Conservation (phyloP, 768 basidiomycete genomes). For the Lactarius akahatsu region DNA sequence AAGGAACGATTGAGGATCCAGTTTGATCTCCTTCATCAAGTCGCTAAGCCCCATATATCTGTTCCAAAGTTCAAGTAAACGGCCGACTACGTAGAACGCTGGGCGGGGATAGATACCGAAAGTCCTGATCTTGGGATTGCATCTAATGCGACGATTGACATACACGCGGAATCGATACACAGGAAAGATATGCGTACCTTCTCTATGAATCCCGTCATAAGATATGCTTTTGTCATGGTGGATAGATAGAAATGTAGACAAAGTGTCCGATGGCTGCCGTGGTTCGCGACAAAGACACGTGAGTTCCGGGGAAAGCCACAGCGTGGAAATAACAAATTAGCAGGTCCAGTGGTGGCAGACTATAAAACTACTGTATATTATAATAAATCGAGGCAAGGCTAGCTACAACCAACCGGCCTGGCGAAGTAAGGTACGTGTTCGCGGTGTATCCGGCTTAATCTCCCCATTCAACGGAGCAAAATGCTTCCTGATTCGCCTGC, state of each 20-base stretch:
- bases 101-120: slow-evolving; percentile 58
- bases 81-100: slow-evolving; percentile 26
- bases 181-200: slow-evolving; percentile 48
- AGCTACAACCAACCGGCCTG: slow-evolving; percentile 20
- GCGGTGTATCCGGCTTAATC: slow-evolving; percentile 35
- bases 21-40: slow-evolving; percentile 83
- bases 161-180: slow-evolving; percentile 14
- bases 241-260: slow-evolving; percentile 10
- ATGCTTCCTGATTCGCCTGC: slow-evolving; percentile 22
- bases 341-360: too few relatives aligned
- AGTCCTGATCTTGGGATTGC: slow-evolving; percentile 90
- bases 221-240: slow-evolving; percentile 80
- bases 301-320: neutral
- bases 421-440: slow-evolving; percentile 31
- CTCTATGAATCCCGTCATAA: slow-evolving; percentile 83
- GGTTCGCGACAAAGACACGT: slow-evolving; percentile 1
- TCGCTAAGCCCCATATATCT: slow-evolving; percentile 98
- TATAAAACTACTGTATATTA: neutral
- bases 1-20: slow-evolving; percentile 69
- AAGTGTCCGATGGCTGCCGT: neutral
- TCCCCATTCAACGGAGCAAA: slow-evolving; percentile 35
- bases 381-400: neutral
- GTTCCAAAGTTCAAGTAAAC: slow-evolving; percentile 24
- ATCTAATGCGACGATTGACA: slow-evolving; percentile 49
- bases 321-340: neutral